Evolutionary conservation across 495 filamentous ascomycete species (phyloP).

Genomic region (Thermothielavioides terrestris): DNA sequence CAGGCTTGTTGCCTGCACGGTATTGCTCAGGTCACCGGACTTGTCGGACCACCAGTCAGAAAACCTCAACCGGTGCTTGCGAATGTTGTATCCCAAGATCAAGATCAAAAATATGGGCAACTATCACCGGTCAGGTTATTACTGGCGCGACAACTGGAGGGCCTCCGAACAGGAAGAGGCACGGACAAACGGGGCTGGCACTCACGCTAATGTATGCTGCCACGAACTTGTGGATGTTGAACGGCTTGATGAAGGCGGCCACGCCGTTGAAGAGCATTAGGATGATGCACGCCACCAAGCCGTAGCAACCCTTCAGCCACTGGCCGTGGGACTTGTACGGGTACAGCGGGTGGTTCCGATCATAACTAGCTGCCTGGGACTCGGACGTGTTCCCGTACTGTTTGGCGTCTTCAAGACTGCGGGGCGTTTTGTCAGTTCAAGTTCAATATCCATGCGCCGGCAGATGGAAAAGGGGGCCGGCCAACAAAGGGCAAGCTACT

Average conservation of each 20-base stretch:
- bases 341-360: slow-evolving; percentile 37
- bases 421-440: not conserved
- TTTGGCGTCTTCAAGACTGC: slow-evolving; percentile 26
- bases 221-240: slow-evolving; percentile 33
- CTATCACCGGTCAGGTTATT: slow-evolving; percentile 10
- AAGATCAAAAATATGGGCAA: slow-evolving; percentile 28
- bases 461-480: too few species aligned
- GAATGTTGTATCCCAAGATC: slow-evolving; percentile 28
- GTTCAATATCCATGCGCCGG: too few species aligned
- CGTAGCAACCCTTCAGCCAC: slow-evolving; percentile 38
- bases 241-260: slow-evolving; percentile 31
- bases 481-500: slow-evolving; percentile 7
- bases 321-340: slow-evolving; percentile 44
- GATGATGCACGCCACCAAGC: slow-evolving; percentile 33
- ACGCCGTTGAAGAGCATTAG: slow-evolving; percentile 42
- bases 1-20: slow-evolving; percentile 24
- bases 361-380: slow-evolving; percentile 30
- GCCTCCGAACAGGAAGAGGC: too few species aligned
- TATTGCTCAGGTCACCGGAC: slow-evolving; percentile 28
- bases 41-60: slow-evolving; percentile 26
- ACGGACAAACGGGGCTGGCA: not conserved
- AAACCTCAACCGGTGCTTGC: slow-evolving; percentile 25
- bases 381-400: slow-evolving; percentile 26
- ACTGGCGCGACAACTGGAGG: too few species aligned
- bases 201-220: slow-evolving; percentile 43